Percentiles rank a stretch among this genome's conserved stretches.
Conservation (phyloP, 2,329 filamentous ascomycete genomes). For the Aureobasidium sp. region DNA sequence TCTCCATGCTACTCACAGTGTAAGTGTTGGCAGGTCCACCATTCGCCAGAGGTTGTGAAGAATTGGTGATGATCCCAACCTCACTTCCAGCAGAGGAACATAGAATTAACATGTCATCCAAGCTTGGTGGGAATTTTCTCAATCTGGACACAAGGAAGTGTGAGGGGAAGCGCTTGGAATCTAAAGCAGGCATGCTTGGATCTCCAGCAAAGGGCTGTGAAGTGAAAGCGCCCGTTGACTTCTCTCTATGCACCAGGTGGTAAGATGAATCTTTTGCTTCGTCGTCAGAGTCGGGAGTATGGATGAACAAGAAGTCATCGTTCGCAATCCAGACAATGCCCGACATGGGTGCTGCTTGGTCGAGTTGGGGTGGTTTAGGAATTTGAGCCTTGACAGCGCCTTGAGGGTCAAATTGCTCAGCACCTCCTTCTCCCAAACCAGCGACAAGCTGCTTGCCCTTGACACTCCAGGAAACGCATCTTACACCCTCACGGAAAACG, state of each 20-base stretch:
- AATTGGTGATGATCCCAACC: constrained; percentile 69
- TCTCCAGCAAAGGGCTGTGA: constrained; percentile 65
- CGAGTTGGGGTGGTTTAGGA: constrained; percentile 64
- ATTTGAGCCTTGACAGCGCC: constrained; percentile 72
- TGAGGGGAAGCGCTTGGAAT: constrained; percentile 48
- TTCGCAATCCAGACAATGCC: constrained; percentile 85
- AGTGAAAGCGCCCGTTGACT: constrained; percentile 51
- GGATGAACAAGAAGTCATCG: constrained; percentile 70
- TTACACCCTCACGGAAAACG: constrained; percentile 66
- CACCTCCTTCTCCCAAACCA: constrained; percentile 72
- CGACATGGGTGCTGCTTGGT: constrained; percentile 35
- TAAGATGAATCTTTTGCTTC: constrained; percentile 57
- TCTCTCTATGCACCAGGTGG: constrained; percentile 67
- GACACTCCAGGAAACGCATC: constrained; percentile 82
- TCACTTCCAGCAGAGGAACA: constrained; percentile 74
- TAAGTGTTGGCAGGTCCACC: constrained; percentile 60
- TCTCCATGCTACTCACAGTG: constrained; percentile 62
- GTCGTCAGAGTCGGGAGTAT: constrained; percentile 50
- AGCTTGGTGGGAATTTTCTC: constrained; percentile 68
- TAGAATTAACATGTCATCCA: constrained; percentile 76
- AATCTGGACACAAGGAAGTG: constrained; percentile 74
- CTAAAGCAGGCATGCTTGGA: constrained; percentile 62
- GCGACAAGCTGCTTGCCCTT: constrained; percentile 89
- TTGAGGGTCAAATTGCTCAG: constrained; percentile 75
- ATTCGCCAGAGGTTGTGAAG: constrained; percentile 58